Conservation (phyloP, 257 asterid genomes). For the Solanum virginianum region DNA sequence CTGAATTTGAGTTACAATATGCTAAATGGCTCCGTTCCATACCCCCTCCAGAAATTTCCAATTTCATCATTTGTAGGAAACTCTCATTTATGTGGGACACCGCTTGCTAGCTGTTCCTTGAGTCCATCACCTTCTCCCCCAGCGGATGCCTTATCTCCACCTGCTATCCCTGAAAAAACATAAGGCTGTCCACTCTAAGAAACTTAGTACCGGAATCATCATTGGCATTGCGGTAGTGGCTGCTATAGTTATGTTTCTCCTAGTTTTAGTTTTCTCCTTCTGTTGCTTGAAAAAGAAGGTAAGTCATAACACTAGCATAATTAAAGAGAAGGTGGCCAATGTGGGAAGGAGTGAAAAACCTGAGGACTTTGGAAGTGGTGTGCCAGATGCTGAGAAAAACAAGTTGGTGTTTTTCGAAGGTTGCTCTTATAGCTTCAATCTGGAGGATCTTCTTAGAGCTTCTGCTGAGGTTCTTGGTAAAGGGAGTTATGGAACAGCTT, state of each 20-base stretch:
- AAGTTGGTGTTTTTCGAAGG: constrained; percentile 75
- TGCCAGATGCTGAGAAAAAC: constrained; percentile 79
- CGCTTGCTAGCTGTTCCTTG: constrained; percentile 32
- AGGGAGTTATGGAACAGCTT: constrained; percentile 83
- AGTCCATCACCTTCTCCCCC: constrained; percentile 28
- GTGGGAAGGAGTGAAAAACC: constrained; percentile 58
- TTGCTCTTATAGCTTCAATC: constrained; percentile 51
- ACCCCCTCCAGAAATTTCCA: constrained; percentile 50
- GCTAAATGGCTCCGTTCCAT: constrained; percentile 56
- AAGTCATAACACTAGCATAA: constrained; percentile 16
- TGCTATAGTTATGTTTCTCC: constrained; percentile 17
- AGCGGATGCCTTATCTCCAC: neutral
- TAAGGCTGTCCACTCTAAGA: constrained; percentile 8
- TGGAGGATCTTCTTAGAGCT: constrained; percentile 87
- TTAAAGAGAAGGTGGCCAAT: constrained; percentile 40
- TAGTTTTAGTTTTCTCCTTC: constrained; percentile 16
- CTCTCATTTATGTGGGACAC: constrained; percentile 49
- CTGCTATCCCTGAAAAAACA: neutral
- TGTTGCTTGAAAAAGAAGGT: constrained; percentile 44
- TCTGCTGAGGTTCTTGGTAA: constrained; percentile 98
- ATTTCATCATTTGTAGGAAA: constrained; percentile 63
- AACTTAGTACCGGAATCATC: constrained; percentile 26
- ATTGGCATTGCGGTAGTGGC: constrained; percentile 41
- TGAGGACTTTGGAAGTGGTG: constrained; percentile 88
- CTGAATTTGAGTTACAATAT: constrained; percentile 62